Evolutionary conservation across 148 eudicot species (phyloP).

Genomic region (Rhododendron mucronatum): DNA sequence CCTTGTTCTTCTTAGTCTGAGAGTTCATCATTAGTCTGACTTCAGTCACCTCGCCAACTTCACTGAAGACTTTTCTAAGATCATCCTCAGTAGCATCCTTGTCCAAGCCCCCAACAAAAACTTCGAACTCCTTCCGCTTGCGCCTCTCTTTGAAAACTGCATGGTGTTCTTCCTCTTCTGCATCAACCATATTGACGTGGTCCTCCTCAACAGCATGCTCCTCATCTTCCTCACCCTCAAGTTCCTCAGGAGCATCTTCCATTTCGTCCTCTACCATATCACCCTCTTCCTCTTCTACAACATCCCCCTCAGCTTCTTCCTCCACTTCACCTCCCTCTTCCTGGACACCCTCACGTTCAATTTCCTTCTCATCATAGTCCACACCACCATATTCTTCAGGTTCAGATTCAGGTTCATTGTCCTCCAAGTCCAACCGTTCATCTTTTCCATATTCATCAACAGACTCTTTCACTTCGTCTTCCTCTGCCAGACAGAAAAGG

Average conservation of each 20-base stretch:
- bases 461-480: conserved; percentile 65
- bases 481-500: conserved; percentile 68
- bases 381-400: conserved; percentile 78
- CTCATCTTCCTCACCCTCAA: conserved; percentile 71
- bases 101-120: conserved; percentile 98
- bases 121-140: conserved; percentile 88
- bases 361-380: conserved; percentile 89
- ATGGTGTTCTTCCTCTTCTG: conserved; percentile 80
- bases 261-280: conserved; percentile 63
- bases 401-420: conserved; percentile 92
- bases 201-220: conserved; percentile 56
- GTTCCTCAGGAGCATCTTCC: conserved; percentile 66
- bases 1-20: conserved; percentile 95
- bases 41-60: conserved; percentile 82
- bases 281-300: conserved; percentile 56
- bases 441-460: conserved; percentile 81
- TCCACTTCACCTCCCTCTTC: conserved; percentile 66
- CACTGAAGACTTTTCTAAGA: conserved; percentile 76
- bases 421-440: conserved; percentile 93
- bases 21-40: conserved; percentile 95
- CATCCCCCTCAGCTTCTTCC: conserved; percentile 59
- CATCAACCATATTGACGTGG: conserved; percentile 51
- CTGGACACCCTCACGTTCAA: conserved; percentile 56
- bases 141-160: conserved; percentile 82
- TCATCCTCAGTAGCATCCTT: conserved; percentile 98